Percentiles rank a stretch among this genome's conserved stretches.
Evolutionary conservation across 257 asterid genomes (phyloP).

Genomic region (Plectranthus barbatus): DNA sequence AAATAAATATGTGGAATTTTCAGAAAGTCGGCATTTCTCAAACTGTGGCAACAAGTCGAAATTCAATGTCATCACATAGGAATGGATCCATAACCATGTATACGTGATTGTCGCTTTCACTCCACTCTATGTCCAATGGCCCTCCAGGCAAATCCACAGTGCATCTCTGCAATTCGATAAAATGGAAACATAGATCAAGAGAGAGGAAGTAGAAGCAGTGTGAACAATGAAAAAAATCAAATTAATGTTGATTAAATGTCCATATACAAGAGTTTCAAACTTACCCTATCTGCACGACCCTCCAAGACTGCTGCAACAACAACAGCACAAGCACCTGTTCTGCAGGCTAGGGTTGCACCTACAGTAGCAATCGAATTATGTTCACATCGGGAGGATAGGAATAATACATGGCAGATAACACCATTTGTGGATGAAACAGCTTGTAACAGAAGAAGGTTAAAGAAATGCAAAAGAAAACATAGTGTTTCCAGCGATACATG

Average conservation of each 20-base stretch:
- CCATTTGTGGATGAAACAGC: neutral
- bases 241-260: too few relatives aligned
- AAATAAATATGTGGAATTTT: too few relatives aligned
- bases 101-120: slow-evolving; percentile 59
- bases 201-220: neutral
- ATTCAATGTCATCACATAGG: slow-evolving; percentile 26
- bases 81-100: slow-evolving; percentile 81
- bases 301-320: slow-evolving; percentile 91
- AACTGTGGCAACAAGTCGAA: neutral
- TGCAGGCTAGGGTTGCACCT: slow-evolving; percentile 98
- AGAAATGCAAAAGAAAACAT: neutral
- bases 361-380: slow-evolving; percentile 8
- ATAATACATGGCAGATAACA: neutral
- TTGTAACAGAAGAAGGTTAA: neutral
- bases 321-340: slow-evolving; percentile 94
- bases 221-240: too few relatives aligned
- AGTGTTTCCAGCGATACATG: too few relatives aligned
- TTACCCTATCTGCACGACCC: slow-evolving; percentile 77
- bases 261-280: slow-evolving; percentile 16
- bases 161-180: slow-evolving; percentile 45
- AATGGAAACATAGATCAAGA: neutral
- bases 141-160: slow-evolving; percentile 92
- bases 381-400: neutral
- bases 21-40: too few relatives aligned
- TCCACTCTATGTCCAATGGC: slow-evolving; percentile 87